Evolutionary conservation across 176 grass and related monocot genomes (phyloP).

Genomic region (Chrysopogon serrulatus): DNA sequence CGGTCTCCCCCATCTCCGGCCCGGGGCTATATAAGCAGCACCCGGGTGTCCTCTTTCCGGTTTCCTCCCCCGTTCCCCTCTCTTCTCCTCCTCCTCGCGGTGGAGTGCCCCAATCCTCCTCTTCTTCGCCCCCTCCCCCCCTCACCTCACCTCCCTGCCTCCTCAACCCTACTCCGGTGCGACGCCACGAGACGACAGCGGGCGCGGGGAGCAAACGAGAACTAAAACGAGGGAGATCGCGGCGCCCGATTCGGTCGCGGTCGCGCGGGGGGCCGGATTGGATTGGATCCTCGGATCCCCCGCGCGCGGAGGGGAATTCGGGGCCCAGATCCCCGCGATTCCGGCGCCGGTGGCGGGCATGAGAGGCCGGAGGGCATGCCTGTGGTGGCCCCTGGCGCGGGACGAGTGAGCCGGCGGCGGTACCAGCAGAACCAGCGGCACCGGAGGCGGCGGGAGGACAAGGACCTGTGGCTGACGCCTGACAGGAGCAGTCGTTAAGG

Average conservation of each 20-base stretch:
- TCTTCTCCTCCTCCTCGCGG: not conserved
- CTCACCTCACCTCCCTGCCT: not conserved
- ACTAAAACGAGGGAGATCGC: slow-evolving; percentile 1
- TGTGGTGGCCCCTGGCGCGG: not conserved
- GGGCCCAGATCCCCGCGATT: slow-evolving; percentile 51
- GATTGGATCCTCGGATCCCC: slow-evolving; percentile 27
- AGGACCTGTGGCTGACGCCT: not conserved
- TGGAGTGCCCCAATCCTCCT: slow-evolving; percentile 21
- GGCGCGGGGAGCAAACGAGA: not conserved
- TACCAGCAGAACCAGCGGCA: not conserved
- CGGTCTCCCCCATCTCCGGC: not conserved
- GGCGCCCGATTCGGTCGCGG: slow-evolving; percentile 24
- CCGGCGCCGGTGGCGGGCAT: slow-evolving; percentile 42
- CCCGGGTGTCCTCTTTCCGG: not conserved
- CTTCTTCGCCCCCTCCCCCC: not conserved
- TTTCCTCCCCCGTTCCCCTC: slow-evolving; percentile 13
- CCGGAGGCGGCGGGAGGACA: not conserved
- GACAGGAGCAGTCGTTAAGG: not conserved
- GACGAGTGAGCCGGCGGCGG: slow-evolving; percentile 18
- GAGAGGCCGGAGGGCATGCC: slow-evolving; percentile 26
- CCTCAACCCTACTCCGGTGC: slow-evolving; percentile 40
- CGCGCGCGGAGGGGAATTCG: slow-evolving; percentile 22
- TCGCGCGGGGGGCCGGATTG: slow-evolving; percentile 1
- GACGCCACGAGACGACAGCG: not conserved
- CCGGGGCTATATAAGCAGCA: slow-evolving; percentile 23